Base-by-base conservation (phyloP, 352 stramenopile genomes). In the Saprolegnia diclina region DNA sequence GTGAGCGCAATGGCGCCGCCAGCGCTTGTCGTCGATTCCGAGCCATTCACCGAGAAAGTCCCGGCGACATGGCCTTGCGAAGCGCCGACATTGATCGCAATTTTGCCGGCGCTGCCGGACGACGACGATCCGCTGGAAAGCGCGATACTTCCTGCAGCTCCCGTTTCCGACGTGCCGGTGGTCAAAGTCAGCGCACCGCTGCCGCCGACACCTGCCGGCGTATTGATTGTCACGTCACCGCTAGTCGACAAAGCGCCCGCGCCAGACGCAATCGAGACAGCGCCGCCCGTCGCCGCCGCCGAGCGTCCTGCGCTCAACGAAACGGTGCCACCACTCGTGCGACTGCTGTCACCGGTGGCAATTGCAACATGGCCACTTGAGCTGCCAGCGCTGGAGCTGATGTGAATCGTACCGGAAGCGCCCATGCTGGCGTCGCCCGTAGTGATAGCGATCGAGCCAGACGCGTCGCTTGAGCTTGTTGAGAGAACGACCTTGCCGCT, bases 191-290 rank as follows among this genome's bases (percentile, higher is more conserved):
- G 37, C 7, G 59, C 29, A 18, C 59, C 59, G 19, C 18, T 37
- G 24, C 44, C 13, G 19, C 19, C 16, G 45, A 26, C 11, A 22
- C 40, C 21, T 26, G 32, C n/a, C 21, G 83, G 62, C 21, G 77
- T 76, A 62, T 79, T 59, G 40, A 89, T 53, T 10, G 40, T 56
- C n/a, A 87, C 42, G 9, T 76, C 59, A 24, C 81, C 81, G 69
- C 81, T 89, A 11, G 79, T 85, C 63, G 78, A 78, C 46, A 76
- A 38, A 22, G 71, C 53, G 55, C 79, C 84, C n/a, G 45, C 42
- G 19, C 81, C 81, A 64, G 78, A 86, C 18, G 79, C 50, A 67
- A 88, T 74, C 22, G 59, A 48, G 18, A 48, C 42, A 10, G 67
- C 29, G 29, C 29, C 29, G 29, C 29, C 29, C 29, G 29, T 35